A percentile compares a stretch with the other conserved stretches of the same genome.
Evolutionary conservation across 2,329 filamentous ascomycete genomes (phyloP).

Genomic region (Colletotrichum nymphaeae): DNA sequence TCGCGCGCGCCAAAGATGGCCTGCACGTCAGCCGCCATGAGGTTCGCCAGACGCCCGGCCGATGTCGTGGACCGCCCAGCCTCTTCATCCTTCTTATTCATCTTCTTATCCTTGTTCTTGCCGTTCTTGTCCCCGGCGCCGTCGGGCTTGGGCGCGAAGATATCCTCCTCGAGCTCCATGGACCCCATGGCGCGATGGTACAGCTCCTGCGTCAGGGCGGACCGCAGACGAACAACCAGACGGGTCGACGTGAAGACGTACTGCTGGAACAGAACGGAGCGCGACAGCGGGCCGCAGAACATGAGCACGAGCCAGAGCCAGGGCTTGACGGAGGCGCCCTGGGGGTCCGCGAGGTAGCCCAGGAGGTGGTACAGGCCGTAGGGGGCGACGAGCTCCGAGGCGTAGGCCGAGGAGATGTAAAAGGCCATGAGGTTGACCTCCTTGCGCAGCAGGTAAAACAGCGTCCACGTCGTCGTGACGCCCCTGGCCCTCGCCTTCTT

Average conservation of each 20-base stretch:
- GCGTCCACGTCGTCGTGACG: conserved; percentile 57
- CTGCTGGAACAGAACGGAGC: conserved; percentile 64
- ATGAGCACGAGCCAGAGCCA: conserved; percentile 66
- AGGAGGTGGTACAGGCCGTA: conserved; percentile 66
- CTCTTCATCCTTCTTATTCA: conserved; percentile 43
- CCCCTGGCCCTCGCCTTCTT: conserved; percentile 55
- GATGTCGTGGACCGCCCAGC: conserved; percentile 50
- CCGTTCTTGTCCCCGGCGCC: conserved; percentile 31
- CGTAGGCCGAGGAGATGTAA: conserved; percentile 51
- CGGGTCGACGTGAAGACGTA: conserved; percentile 69
- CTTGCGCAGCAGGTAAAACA: conserved; percentile 53
- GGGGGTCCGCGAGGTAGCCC: conserved; percentile 60
- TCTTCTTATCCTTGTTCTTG: conserved; percentile 39
- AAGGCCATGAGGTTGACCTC: conserved; percentile 59
- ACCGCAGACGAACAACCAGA: conserved; percentile 66
- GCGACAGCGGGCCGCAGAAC: conserved; percentile 60
- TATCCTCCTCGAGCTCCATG: conserved; percentile 68
- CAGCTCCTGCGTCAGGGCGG: conserved; percentile 68
- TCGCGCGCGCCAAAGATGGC: conserved; percentile 64
- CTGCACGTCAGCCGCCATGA: conserved; percentile 70
- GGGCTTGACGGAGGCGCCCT: conserved; percentile 57
- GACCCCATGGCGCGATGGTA: conserved; percentile 66
- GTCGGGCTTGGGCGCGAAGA: conserved; percentile 48
- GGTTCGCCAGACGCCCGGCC: conserved; percentile 63
- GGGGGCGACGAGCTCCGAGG: conserved; percentile 62